These are phyloP conservation scores for Aspergillus steynii DNA, from an alignment of 495 filamentous ascomycete species.

Conservation along the genomic window DNA sequence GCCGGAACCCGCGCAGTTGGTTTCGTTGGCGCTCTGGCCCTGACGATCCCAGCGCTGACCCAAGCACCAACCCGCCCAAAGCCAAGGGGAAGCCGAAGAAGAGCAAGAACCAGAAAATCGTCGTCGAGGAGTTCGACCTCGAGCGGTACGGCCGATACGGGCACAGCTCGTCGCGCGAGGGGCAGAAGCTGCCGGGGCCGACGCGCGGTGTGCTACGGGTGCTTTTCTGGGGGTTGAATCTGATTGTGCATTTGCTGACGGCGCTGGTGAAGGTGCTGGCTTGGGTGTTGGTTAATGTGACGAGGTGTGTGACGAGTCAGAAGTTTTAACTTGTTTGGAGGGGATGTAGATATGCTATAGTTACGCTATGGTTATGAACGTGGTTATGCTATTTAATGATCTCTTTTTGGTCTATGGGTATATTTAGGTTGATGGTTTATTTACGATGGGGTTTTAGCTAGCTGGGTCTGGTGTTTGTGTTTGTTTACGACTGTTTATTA, in stretches of 20 bases:
- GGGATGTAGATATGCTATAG: not conserved
- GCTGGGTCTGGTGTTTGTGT: no score
- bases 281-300: conserved; percentile 40
- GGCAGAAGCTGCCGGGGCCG: conserved; percentile 40
- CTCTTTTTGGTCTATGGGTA: no score
- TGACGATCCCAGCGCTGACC: not conserved
- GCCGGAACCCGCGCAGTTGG: conserved; percentile 1
- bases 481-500: no score
- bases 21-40: conserved; percentile 17
- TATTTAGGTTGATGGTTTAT: no score
- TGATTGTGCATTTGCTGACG: conserved; percentile 37
- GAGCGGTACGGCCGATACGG: conserved; percentile 46
- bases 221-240: conserved; percentile 41
- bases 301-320: conserved; percentile 42
- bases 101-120: conserved; percentile 29
- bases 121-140: conserved; percentile 47
- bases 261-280: conserved; percentile 39
- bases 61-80: not conserved
- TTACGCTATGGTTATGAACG: not conserved
- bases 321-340: conserved; percentile 32
- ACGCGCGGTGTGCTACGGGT: conserved; percentile 34
- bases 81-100: conserved; percentile 21
- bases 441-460: no score
- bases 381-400: not conserved
- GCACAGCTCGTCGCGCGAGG: conserved; percentile 33